Conservation (phyloP, 306 rosid species). For the Oemleria cerasiformis region DNA sequence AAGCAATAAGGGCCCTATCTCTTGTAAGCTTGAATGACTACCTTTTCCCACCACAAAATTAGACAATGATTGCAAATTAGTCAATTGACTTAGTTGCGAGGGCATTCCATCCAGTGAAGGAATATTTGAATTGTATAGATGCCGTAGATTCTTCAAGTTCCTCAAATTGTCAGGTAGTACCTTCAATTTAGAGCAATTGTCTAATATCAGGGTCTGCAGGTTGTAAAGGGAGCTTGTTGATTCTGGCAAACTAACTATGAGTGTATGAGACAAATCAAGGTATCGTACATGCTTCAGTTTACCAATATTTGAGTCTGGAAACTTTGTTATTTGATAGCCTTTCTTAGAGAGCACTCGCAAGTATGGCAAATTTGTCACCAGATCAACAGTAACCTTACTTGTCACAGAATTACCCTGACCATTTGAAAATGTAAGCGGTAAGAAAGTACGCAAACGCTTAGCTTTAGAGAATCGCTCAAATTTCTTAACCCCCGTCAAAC, state of each 20-base stretch:
- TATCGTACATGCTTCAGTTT: constrained; percentile 15
- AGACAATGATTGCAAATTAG: constrained; percentile 6
- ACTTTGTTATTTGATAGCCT: not conserved
- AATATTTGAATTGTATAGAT: not conserved
- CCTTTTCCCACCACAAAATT: not conserved
- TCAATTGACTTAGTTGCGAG: constrained; percentile 10
- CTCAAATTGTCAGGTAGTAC: not conserved
- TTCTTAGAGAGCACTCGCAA: not conserved
- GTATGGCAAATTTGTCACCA: not conserved
- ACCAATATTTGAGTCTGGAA: constrained; percentile 1
- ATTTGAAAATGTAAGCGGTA: not conserved
- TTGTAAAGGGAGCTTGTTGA: constrained; percentile 6
- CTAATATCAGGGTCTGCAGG: not conserved
- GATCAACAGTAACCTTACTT: not conserved
- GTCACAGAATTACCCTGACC: not conserved
- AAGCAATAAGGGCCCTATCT: constrained; percentile 1
- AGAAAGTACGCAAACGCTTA: constrained; percentile 11
- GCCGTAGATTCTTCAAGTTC: not conserved
- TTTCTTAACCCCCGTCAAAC: too few species aligned
- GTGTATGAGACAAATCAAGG: not conserved
- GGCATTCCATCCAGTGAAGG: constrained; percentile 20
- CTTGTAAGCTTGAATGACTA: not conserved
- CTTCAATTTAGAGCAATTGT: not conserved
- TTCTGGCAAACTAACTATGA: not conserved
- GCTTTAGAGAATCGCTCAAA: not conserved